Percentiles rank a stretch among this genome's conserved stretches.
Conservation (phyloP, 768 basidiomycete genomes). For the Lactarius quietus region DNA sequence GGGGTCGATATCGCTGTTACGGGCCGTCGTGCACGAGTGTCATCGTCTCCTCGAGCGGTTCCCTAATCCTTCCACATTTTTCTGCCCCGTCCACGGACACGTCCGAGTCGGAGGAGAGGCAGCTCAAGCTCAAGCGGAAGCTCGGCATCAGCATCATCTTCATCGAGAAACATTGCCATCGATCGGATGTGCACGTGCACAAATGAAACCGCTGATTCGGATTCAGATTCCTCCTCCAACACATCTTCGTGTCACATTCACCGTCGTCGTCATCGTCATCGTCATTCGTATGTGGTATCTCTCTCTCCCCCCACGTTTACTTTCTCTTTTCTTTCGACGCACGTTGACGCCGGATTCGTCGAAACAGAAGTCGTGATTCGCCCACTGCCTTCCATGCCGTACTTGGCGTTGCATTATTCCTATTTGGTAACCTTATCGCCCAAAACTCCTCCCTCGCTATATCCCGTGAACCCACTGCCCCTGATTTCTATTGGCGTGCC, state of each 20-base stretch:
- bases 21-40: constrained; percentile 65
- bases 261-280: background rate
- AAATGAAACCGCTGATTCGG: background rate
- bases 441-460: constrained; percentile 48
- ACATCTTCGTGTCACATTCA: background rate
- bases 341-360: background rate
- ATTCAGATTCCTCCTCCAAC: background rate
- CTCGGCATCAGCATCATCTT: background rate
- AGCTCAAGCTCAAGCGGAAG: background rate
- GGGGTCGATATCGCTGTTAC: constrained; percentile 52
- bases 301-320: background rate
- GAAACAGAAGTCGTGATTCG: constrained; percentile 38
- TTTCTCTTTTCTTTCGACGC: background rate
- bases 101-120: background rate
- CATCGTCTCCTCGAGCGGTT: constrained; percentile 55
- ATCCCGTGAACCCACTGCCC: constrained; percentile 49
- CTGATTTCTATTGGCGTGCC: constrained; percentile 60
- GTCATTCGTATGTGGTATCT: background rate
- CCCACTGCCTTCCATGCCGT: constrained; percentile 66
- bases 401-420: constrained; percentile 59
- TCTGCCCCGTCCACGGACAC: constrained; percentile 20
- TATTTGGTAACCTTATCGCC: constrained; percentile 59
- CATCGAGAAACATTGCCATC: background rate
- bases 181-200: background rate
- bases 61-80: constrained; percentile 55